Evolutionary conservation across 768 basidiomycete species (phyloP), one percentile per base, ranked within the genome.

Genomic region (Terana coerulea): DNA sequence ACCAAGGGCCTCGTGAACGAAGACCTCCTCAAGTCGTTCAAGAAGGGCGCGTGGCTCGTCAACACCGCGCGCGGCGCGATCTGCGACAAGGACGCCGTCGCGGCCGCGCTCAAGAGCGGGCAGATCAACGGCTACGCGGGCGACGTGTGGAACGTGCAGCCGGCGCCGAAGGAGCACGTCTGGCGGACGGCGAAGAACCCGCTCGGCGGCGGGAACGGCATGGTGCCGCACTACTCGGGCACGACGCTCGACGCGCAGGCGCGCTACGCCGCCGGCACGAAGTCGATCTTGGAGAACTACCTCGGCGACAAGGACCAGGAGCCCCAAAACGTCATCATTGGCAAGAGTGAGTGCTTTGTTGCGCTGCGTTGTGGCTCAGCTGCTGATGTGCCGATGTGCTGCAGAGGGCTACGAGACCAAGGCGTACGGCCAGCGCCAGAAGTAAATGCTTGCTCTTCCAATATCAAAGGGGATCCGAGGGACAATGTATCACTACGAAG

Each of bases 41-140:
- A 95, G 77, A 84, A 86, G 64, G 56, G 61, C 42, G 54, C 45
- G 1, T 58, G 46, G 55, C 80, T 94, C 60, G 84, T 95, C 63
- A 95, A 95, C 78, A 91, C 90, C 19, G 88, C 89, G 42, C 88
- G 91, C 59, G 91, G 91, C 41, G 91, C 91, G 35, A 91, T 95
- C 61, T 90, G 88, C 65, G 83, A 89, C 69, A 81, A 81, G 56
- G 80, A 90, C 52, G 89, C 80, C 35, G 84, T 94, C 51, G 82
- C 84, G 5, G 81, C 64, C 0, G 90, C 91, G 3, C 64, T 95
- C 46, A 73, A 78, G 69, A 82, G 77, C 41, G 91, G 91, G 14
- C 86, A 88, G 22, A 65, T 93, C 54, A 66, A 72, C 44, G 55
- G 64, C 25, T 71, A 69, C 62, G 47, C 69, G 47, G 68, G 70